Evolutionary conservation across 2,329 filamentous ascomycete species (phyloP), one percentile per base, ranked within the genome.

Genomic region (Fusarium anthophilum): DNA sequence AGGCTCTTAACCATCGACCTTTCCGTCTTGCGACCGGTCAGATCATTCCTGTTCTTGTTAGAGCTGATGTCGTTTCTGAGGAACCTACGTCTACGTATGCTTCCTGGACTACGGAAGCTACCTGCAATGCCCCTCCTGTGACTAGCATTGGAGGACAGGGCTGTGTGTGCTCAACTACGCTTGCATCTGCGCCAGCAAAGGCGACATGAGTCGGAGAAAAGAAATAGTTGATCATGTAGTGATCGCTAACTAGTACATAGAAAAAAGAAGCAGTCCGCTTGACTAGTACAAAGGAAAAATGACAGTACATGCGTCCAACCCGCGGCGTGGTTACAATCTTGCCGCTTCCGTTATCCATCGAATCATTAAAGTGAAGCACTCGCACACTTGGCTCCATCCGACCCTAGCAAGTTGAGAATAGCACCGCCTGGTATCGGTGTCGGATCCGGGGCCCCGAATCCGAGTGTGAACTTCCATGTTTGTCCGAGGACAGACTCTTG

Each of bases 31-130:
- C 84, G n/a, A 94, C 92, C 1, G 92, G 92, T 14, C 88, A 90
- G 65, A 87, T 92, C 13, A 91, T 94, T 35, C 91, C 92, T 0
- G 90, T 92, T 6, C 84, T 94, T 3, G 88, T 94, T 39, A 90
- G 88, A 80, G 90, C 88, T 2, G 85, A 88, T 74, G 87, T 83
- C 48, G 65, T 83, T 2, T 54, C 68, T 10, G 70, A 77, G n/a
- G 70, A 78, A 13, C 76, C 77, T 72, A 65, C 80, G 1, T n/a
- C 77, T 28, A 79, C 78, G 1, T 79, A 81, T 28, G 71, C 73
- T 10, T 79, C 81, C 9, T 86, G 83, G 78, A 80, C 81, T 35
- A 70, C 81, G 2, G 82, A 86, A 44, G 79, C 83, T 5, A 87
- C 85, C 8, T 88, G 87, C 74, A 78, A 78, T 2, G 78, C 82